phyloP scores from a whole-genome alignment of 139 green algal genomes.

The Chlorella sorokiniana region DNA sequence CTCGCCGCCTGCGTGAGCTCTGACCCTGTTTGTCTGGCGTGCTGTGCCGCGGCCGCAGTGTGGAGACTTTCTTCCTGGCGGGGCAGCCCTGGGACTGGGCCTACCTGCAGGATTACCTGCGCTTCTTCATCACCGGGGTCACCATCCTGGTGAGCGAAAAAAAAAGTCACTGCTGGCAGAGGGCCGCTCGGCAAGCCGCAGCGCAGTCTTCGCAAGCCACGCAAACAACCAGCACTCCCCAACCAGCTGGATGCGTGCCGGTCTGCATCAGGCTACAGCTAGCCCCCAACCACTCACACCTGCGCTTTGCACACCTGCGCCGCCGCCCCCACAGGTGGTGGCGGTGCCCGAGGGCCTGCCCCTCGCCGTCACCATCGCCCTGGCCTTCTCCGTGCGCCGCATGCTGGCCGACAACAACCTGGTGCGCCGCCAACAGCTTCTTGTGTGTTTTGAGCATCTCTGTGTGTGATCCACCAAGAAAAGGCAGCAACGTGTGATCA shows the following conservation, averaged over 20 bases:
- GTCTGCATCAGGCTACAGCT: no score
- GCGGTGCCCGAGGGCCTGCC: constrained; percentile 90
- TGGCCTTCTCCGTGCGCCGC: constrained; percentile 81
- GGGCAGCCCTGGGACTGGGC: constrained; percentile 50
- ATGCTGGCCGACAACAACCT: constrained; percentile 76
- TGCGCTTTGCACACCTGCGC: constrained; percentile 10
- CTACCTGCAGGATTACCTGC: constrained; percentile 70
- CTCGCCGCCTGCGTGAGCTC: neutral
- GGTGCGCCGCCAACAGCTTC: neutral
- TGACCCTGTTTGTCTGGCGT: neutral
- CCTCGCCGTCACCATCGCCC: constrained; percentile 84
- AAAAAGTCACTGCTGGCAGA: no score
- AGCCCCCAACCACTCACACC: no score
- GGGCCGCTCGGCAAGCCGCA: no score
- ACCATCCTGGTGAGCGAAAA: constrained; percentile 82
- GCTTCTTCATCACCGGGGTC: constrained; percentile 79
- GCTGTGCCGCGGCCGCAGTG: constrained; percentile 15
- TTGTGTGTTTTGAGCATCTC: no score
- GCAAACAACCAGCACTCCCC: no score
- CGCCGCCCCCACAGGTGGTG: constrained; percentile 63
- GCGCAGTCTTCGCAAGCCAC: no score
- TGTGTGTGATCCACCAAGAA: no score
- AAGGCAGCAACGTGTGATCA: no score
- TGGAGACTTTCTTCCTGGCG: constrained; percentile 50
- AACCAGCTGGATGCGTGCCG: no score